Evolutionary conservation across 2,329 filamentous ascomycete genomes (phyloP), one percentile per base, ranked within the genome.

Genomic region (Fusarium cicatricum): DNA sequence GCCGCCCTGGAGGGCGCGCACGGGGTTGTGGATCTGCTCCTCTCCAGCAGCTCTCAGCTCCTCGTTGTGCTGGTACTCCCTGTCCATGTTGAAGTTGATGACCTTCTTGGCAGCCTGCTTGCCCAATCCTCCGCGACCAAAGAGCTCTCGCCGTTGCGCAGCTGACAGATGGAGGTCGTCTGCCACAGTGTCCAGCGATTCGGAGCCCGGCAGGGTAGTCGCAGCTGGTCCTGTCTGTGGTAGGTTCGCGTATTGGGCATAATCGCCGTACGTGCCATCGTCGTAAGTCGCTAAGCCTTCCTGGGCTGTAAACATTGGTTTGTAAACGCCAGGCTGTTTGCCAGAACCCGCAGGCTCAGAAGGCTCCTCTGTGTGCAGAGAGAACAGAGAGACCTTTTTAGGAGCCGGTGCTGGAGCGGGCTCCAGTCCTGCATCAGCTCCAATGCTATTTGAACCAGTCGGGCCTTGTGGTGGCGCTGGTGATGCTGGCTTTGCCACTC

Each of bases 51-150:
- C 84, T 11, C 91, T 85, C 17, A 96, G 72, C 64, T 82, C 82
- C 76, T 97, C 90, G 73, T 98, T 98, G 68, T 90, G 86, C 19
- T 83, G 85, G 74, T 98, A 98, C 77, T 97, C 93, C 53, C 81
- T 78, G 71, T 96, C 92, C 62, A 92, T 93, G 76, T 96, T 91
- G 82, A 97, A 97, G 69, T 90, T 92, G 60, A 93, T 83, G 32
- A 97, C 83, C 37, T 85, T 87, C n/a, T 84, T 78, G 8, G 73
- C 68, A 14, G 69, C 66, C 34, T 70, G 70, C 28, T 72, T 72
- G 38, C 72, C 66, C 23, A 62, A 70, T 17, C 81, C 81, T 17
- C 74, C 74, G 5, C 93, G 89, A 1, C 94, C 94, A 70, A 98
- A 94, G 4, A 98, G 85, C 71, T 96, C 92, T 36, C 94, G 88